Conservation (phyloP, 768 basidiomycete genomes). For the Psilocybe sp. region DNA sequence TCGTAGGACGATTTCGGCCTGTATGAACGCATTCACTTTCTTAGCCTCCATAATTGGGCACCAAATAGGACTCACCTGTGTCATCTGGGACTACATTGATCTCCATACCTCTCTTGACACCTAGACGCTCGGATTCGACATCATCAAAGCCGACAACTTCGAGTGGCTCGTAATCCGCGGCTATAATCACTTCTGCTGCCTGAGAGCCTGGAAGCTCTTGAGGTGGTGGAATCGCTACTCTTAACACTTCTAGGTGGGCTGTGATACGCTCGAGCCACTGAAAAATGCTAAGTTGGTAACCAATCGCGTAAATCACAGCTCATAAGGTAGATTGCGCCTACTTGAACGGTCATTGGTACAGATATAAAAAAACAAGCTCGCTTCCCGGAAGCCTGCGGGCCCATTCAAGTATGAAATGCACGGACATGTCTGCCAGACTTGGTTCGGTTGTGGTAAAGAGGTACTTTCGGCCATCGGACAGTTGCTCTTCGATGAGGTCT, state of each 20-base stretch:
- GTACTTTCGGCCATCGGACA: constrained; percentile 55
- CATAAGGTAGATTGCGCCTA: constrained; percentile 15
- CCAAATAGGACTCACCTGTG: constrained; percentile 1
- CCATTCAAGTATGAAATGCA: constrained; percentile 50
- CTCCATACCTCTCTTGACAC: constrained; percentile 31
- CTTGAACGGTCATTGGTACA: constrained; percentile 38
- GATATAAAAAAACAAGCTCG: no score
- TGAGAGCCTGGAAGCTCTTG: constrained; percentile 32
- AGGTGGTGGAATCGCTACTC: constrained; percentile 21
- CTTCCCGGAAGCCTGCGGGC: constrained; percentile 31
- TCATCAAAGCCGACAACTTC: constrained; percentile 42
- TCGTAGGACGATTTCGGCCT: constrained; percentile 41
- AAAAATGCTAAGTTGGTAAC: constrained; percentile 1
- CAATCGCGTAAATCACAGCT: not conserved
- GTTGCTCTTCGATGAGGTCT: constrained; percentile 37
- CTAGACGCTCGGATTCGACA: constrained; percentile 39
- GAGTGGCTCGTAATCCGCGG: constrained; percentile 34
- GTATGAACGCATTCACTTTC: not conserved
- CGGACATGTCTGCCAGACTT: constrained; percentile 49
- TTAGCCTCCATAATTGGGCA: not conserved
- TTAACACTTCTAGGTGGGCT: constrained; percentile 27
- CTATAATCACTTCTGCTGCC: constrained; percentile 40
- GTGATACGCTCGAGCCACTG: constrained; percentile 49
- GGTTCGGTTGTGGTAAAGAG: constrained; percentile 52
- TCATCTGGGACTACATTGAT: constrained; percentile 25